Evolutionary conservation across 192 early-diverging fungal species (phyloP), one percentile per base, ranked within the genome.

Genomic region (Linnemannia exigua): DNA sequence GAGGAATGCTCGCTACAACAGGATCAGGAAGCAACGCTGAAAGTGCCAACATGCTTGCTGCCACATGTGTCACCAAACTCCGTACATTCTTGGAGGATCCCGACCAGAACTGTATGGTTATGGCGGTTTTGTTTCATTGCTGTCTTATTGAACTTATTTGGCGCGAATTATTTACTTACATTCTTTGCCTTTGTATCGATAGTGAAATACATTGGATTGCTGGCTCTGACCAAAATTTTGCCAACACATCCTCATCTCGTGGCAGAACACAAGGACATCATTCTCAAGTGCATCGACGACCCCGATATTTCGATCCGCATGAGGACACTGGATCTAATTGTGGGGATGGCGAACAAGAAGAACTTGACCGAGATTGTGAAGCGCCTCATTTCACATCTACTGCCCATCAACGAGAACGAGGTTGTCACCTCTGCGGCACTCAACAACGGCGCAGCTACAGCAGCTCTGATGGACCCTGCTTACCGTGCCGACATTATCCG

Each of bases 131-230:
- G 31, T 52, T 72, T 38, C 38, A 58, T 76, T 77, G 44, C 28
- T 35, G 38, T 52, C 41, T 31, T 8, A 17, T 68, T 38, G 11
- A 1, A 1, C 47, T 12, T 22, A 54, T 61, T 12, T 25, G 9
- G 17, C n/a, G 2, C 28, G 28, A 38, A 50, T 19, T 36, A 48
- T 20, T 58, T 72, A 17, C 74, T 46, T 19, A 79, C 52, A 16
- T 16, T 67, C 41, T 70, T n/a, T 79, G 15, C 15, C 31, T 54
- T 5, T 66, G 50, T 33, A 48, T 68, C 1, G 48, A 15, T 81
- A 96, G 95, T 97, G 47, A 96, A 97, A 80, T 99, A 98, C 73
- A 92, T 99, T 67, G 98, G 98, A 16, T 90, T 99, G 73, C 90
- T 95, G 74, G 95, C 97, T 5, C 81, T 99, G 78, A 92, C 92